Conservation (phyloP, 2,329 filamentous ascomycete species). For the Pyrenophora teres region DNA sequence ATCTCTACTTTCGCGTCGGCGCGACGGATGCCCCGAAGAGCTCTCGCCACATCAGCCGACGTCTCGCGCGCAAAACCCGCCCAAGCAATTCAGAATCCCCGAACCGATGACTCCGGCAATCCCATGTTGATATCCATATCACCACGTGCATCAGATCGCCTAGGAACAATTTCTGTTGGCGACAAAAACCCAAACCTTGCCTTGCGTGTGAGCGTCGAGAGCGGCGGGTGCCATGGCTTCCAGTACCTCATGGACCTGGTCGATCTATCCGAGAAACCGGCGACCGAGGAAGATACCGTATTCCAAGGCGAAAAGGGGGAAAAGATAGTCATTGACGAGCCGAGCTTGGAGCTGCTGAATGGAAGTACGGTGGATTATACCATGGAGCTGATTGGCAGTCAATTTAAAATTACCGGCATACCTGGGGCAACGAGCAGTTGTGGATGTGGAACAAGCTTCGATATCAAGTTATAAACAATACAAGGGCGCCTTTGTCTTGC, state of each 20-base stretch:
- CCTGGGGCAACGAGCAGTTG: slow-evolving; percentile 91
- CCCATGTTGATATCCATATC: slow-evolving; percentile 84
- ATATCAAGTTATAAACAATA: slow-evolving; percentile 66
- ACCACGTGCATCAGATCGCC: slow-evolving; percentile 70
- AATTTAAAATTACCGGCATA: slow-evolving; percentile 97
- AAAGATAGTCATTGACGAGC: slow-evolving; percentile 87
- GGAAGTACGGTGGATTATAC: slow-evolving; percentile 97
- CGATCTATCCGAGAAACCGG: slow-evolving; percentile 56
- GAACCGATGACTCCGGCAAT: slow-evolving; percentile 81
- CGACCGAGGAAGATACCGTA: slow-evolving; percentile 78
- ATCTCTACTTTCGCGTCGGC: slow-evolving; percentile 1
- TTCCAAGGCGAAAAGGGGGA: slow-evolving; percentile 72
- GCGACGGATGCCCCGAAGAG: slow-evolving; percentile 39
- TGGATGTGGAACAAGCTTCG: slow-evolving; percentile 96
- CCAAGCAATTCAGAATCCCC: slow-evolving; percentile 66
- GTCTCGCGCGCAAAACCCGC: slow-evolving; percentile 33
- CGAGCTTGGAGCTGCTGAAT: slow-evolving; percentile 84
- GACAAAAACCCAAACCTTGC: slow-evolving; percentile 75
- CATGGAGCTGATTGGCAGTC: slow-evolving; percentile 89
- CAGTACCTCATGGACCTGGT: slow-evolving; percentile 94
- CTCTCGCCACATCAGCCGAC: slow-evolving; percentile 38
- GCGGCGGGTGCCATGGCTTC: slow-evolving; percentile 95
- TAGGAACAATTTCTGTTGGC: slow-evolving; percentile 65
- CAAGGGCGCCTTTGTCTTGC: not conserved
- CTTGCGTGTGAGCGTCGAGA: slow-evolving; percentile 89